Percentiles rank a stretch among this genome's conserved stretches.
Conservation (phyloP, 2,329 filamentous ascomycete genomes). For the Calonectria pseudoturangicola region DNA sequence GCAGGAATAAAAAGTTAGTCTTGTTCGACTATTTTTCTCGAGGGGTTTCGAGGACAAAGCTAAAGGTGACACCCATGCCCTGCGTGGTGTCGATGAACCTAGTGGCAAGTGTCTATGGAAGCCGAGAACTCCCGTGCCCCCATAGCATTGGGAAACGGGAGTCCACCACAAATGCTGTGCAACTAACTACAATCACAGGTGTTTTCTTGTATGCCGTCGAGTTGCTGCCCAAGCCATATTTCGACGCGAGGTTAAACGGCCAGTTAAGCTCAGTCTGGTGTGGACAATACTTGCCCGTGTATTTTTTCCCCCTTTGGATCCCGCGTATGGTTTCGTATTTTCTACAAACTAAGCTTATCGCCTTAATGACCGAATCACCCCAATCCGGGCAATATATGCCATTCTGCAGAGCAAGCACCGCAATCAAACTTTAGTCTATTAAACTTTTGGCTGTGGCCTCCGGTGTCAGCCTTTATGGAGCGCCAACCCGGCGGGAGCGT, state of each 20-base stretch:
- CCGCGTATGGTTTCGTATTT: too few species aligned
- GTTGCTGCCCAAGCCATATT: not conserved
- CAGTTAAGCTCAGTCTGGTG: too few species aligned
- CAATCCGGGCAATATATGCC: not conserved
- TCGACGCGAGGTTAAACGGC: not conserved
- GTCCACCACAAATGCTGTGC: not conserved
- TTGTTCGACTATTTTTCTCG: not conserved
- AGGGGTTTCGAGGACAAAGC: constrained; percentile 6
- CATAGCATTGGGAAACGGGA: not conserved
- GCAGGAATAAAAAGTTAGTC: not conserved
- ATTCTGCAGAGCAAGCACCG: not conserved
- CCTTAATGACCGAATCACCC: not conserved
- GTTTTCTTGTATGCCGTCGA: not conserved
- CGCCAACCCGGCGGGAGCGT: constrained; percentile 1
- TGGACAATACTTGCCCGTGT: not conserved
- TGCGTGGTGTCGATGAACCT: not conserved
- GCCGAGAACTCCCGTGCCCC: not conserved
- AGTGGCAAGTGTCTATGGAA: not conserved
- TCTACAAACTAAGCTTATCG: not conserved
- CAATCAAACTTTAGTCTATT: constrained; percentile 8
- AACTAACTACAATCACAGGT: too few species aligned
- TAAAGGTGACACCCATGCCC: not conserved
- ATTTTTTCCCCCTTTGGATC: too few species aligned
- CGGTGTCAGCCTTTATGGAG: not conserved
- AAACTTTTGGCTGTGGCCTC: constrained; percentile 1